These are phyloP conservation scores for Scleromitrula shiraiana DNA, from an alignment of 2,329 filamentous ascomycete species.

Conservation along the genomic window DNA sequence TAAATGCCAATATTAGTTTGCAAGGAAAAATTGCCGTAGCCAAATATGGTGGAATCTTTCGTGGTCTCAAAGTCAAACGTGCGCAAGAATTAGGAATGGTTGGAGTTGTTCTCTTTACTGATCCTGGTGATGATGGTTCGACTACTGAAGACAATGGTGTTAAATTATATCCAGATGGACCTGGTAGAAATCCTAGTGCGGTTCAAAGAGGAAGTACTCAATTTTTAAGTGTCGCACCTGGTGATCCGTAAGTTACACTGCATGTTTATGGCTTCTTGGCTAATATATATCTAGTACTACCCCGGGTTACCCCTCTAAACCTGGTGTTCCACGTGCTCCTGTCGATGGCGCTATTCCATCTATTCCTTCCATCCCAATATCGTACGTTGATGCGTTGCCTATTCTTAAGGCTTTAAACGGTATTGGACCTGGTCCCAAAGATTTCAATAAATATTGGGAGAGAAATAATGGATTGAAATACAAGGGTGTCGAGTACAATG, in stretches of 20 bases:
- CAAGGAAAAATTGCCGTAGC: conserved; percentile 80
- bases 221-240: conserved; percentile 62
- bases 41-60: conserved; percentile 80
- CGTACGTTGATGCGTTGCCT: conserved; percentile 77
- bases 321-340: conserved; percentile 69
- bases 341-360: conserved; percentile 63
- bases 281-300: conserved; percentile 63
- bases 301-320: conserved; percentile 87
- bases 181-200: conserved; percentile 77
- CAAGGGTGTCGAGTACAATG: conserved; percentile 61
- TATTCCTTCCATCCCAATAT: conserved; percentile 88
- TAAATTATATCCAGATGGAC: conserved; percentile 73
- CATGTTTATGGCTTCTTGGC: conserved; percentile 29
- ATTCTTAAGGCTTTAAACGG: conserved; percentile 87
- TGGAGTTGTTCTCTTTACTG: conserved; percentile 75
- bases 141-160: conserved; percentile 76
- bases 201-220: conserved; percentile 85
- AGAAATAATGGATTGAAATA: conserved; percentile 54
- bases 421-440: conserved; percentile 67
- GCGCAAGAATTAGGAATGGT: conserved; percentile 87
- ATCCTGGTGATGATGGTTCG: conserved; percentile 82
- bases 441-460: conserved; percentile 62
- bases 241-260: conserved; percentile 60
- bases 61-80: conserved; percentile 86
- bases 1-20: conserved; percentile 65